phyloP scores from a whole-genome alignment of 2,329 filamentous ascomycete genomes.

The Cytospora chrysosperma region DNA sequence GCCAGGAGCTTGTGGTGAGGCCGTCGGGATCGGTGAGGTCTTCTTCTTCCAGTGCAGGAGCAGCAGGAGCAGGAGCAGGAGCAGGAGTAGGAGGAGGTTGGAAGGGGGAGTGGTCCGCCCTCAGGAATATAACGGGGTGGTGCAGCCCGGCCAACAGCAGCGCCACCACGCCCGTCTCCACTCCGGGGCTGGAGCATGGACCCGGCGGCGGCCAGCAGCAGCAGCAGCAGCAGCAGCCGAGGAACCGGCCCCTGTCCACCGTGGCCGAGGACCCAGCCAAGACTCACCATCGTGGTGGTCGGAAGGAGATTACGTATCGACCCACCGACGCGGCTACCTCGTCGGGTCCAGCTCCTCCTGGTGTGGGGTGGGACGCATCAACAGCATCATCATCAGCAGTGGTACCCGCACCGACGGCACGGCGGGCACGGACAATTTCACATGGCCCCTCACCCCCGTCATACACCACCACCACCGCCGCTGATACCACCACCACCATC shows the following conservation, averaged over 20 bases:
- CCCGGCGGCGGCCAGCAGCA: neutral
- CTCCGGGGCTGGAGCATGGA: neutral
- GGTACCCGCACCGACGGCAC: neutral
- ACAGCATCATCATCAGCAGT: neutral
- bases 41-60: neutral
- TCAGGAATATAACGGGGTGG: conserved; percentile 6
- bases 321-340: neutral
- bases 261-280: conserved; percentile 9
- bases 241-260: neutral
- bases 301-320: neutral
- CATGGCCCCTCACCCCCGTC: neutral
- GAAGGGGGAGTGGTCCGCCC: conserved; percentile 12
- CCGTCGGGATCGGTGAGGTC: neutral
- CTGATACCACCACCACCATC: too few relatives aligned
- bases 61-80: neutral
- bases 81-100: neutral
- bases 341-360: neutral
- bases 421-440: neutral
- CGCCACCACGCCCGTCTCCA: conserved; percentile 12
- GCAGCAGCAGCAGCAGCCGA: neutral
- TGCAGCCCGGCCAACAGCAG: conserved; percentile 3
- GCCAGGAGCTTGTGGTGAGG: neutral
- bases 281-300: neutral
- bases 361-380: neutral
- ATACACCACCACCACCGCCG: neutral